Base-by-base conservation (phyloP, 768 basidiomycete genomes). In the Leccinum incarnatum region DNA sequence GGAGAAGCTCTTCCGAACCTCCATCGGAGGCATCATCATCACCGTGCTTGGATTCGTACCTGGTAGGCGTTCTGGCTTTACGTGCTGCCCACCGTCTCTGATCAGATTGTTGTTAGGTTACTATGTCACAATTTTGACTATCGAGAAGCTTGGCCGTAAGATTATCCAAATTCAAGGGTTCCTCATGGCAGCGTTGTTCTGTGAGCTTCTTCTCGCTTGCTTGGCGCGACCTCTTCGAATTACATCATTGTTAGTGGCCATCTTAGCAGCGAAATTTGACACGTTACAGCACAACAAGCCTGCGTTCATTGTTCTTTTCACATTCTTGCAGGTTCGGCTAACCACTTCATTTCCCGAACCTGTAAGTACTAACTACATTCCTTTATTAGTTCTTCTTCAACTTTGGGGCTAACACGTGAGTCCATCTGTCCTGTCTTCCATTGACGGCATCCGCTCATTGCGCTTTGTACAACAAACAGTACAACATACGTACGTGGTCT, bases 91-190 rank as follows among this genome's bases (percentile, higher is more conserved):
- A n/a, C 8, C 6, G 9, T 36, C 12, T 40, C 46, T 55, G 25
- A 61, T 53, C 27, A 6, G 8, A 49, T 40, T 30, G 19, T 55
- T 34, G 10, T 7, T 45, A 25, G 25, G 25, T 25, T 25, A 25
- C 25, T 25, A 25, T 25, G 25, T 25, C 25, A 25, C 25, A 25
- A 25, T 25, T 25, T 25, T 25, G 25, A 25, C 25, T 25, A 25
- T 25, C 25, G 25, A 25, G 25, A 85, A 80, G 54, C 78, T 89
- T 9, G 89, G 89, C 0, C 80, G 90, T 19, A 91, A 90, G 65
- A 77, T 78, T 72, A 90, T 92, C 60, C 90, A 92, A 66, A 75
- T 90, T 21, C 83, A 86, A 66, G 90, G 90, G 2, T 91, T 91
- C 80, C 65, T 89, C 37, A 66, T 86, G 64, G 77, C 83, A 17